Conservation (phyloP, 2,329 filamentous ascomycete species). For the Chaetomium olivaceum region DNA sequence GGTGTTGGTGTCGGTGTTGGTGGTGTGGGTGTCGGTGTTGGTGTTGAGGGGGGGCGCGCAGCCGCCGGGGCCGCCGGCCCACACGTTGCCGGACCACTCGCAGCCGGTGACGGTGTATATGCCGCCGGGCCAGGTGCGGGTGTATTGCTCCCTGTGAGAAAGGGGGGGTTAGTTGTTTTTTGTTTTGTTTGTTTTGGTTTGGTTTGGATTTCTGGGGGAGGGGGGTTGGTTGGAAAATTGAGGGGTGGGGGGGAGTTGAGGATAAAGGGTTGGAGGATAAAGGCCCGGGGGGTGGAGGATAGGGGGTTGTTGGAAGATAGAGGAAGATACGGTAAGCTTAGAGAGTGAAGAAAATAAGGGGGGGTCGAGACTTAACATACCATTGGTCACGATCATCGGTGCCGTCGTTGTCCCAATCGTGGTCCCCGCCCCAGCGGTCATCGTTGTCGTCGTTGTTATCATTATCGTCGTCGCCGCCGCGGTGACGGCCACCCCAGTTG, state of each 20-base stretch:
- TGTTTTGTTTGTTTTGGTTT: not conserved
- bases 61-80: constrained; percentile 43
- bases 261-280: too few relatives aligned
- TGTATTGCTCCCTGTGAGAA: constrained; percentile 11
- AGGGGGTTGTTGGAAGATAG: not conserved
- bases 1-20: too few relatives aligned
- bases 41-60: too few relatives aligned
- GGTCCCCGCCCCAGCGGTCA: not conserved
- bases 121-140: constrained; percentile 42
- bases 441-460: too few relatives aligned
- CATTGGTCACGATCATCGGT: constrained; percentile 16
- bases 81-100: constrained; percentile 44
- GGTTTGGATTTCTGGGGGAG: too few relatives aligned
- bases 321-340: too few relatives aligned
- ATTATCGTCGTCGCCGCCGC: not conserved
- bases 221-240: not conserved
- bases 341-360: too few relatives aligned
- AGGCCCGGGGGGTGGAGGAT: too few relatives aligned
- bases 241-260: too few relatives aligned
- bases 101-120: constrained; percentile 47
- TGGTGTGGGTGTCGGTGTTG: too few relatives aligned
- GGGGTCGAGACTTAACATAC: not conserved
- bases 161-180: not conserved
- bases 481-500: constrained; percentile 17
- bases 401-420: constrained; percentile 10